Conservation (phyloP, 805 yeast species). For the Ogataea pignaliae region DNA sequence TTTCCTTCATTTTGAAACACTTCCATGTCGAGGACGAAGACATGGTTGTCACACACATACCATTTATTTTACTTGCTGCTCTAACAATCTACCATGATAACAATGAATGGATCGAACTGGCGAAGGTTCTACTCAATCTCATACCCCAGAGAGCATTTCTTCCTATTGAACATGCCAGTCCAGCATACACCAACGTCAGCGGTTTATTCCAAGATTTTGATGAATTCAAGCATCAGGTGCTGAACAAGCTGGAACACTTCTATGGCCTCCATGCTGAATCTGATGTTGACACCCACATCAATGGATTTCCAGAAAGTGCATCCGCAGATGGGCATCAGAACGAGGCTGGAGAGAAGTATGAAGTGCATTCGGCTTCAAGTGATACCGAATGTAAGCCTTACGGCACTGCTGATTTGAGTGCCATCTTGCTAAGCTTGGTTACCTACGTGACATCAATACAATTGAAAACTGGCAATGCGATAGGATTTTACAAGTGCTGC, state of each 20-base stretch:
- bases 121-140: slow-evolving; percentile 41
- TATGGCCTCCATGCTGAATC: slow-evolving; percentile 10
- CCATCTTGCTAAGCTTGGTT: slow-evolving; percentile 32
- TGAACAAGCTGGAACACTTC: slow-evolving; percentile 12
- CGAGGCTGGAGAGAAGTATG: background rate
- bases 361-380: slow-evolving; percentile 10
- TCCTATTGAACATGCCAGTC: slow-evolving; percentile 44
- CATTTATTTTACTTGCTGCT: slow-evolving; percentile 54
- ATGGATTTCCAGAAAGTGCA: slow-evolving; percentile 4
- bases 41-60: slow-evolving; percentile 71
- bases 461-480: slow-evolving; percentile 10
- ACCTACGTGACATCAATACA: slow-evolving; percentile 19
- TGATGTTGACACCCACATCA: background rate
- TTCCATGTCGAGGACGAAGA: slow-evolving; percentile 87
- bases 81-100: slow-evolving; percentile 29
- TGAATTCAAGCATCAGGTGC: slow-evolving; percentile 8
- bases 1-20: slow-evolving; percentile 54
- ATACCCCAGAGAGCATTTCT: slow-evolving; percentile 63
- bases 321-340: too few species aligned
- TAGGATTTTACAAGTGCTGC: slow-evolving; percentile 29
- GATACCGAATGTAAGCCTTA: slow-evolving; percentile 31
- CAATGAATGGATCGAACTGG: slow-evolving; percentile 35
- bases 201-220: slow-evolving; percentile 6
- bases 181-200: slow-evolving; percentile 6
- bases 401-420: slow-evolving; percentile 39